phyloP scores from a whole-genome alignment of 73 alveolate genomes.

The Paraurostyla sp. region DNA sequence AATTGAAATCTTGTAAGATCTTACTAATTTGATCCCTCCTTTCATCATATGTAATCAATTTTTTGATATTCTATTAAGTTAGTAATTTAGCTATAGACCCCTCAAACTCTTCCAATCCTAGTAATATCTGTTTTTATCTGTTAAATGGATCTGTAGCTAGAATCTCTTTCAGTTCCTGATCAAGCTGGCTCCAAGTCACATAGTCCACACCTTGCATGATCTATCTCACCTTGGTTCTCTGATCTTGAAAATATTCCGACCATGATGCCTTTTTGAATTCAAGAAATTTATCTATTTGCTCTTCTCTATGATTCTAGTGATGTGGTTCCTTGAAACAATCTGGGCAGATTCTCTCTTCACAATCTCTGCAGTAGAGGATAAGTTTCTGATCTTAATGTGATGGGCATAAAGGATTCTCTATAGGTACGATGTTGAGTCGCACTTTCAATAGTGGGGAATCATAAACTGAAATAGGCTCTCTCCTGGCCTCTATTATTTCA shows the following conservation, averaged over 20 bases:
- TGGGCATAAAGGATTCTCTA: too few species aligned
- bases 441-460: too few species aligned
- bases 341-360: not conserved
- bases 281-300: slow-evolving; percentile 9
- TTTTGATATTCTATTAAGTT: not conserved
- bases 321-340: not conserved
- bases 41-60: not conserved
- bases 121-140: not conserved
- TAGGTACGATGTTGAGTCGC: too few species aligned
- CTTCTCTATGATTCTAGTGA: not conserved
- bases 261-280: slow-evolving; percentile 32
- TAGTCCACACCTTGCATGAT: slow-evolving; percentile 25
- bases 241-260: not conserved
- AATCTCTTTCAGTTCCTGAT: not conserved
- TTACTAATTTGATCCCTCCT: slow-evolving; percentile 2
- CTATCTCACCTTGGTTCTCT: not conserved
- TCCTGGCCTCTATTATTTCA: too few species aligned
- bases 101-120: slow-evolving; percentile 15
- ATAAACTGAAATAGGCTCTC: too few species aligned
- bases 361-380: slow-evolving; percentile 21
- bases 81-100: slow-evolving; percentile 1
- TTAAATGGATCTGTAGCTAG: slow-evolving; percentile 2
- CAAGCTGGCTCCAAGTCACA: not conserved
- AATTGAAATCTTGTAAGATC: not conserved
- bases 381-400: too few species aligned